These are phyloP conservation scores for Hyparrhenia diplandra DNA, from an alignment of 176 grass and related monocot genomes.

Conservation along the genomic window DNA sequence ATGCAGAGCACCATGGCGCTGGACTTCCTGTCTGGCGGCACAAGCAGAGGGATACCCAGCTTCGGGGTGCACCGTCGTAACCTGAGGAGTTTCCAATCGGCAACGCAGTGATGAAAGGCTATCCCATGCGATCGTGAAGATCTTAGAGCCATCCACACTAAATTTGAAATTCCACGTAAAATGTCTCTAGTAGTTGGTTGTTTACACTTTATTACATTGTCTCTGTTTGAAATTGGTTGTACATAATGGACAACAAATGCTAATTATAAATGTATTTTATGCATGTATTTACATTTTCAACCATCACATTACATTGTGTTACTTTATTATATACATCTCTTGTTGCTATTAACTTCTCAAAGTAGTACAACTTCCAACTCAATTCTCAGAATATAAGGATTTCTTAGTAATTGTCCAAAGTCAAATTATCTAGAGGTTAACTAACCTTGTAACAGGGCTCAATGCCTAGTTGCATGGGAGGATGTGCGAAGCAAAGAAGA, in stretches of 20 bases:
- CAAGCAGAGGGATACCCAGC: neutral
- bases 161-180: neutral
- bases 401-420: too few species aligned
- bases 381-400: too few species aligned
- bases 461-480: too few species aligned
- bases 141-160: neutral
- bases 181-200: neutral
- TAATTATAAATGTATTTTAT: neutral
- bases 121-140: neutral
- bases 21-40: conserved; percentile 50
- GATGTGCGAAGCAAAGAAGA: too few species aligned
- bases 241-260: neutral
- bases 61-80: conserved; percentile 20
- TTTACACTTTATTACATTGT: neutral
- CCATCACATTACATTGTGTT: neutral
- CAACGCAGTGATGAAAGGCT: neutral
- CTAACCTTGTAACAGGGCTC: too few species aligned
- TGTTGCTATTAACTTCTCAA: neutral
- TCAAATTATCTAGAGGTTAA: too few species aligned
- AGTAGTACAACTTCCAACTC: too few species aligned
- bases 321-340: neutral
- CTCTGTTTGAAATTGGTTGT: neutral
- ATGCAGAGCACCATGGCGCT: conserved; percentile 21
- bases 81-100: neutral
- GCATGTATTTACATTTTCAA: neutral